Conservation (phyloP, 2,329 filamentous ascomycete genomes). For the Byssochlamys sp. region DNA sequence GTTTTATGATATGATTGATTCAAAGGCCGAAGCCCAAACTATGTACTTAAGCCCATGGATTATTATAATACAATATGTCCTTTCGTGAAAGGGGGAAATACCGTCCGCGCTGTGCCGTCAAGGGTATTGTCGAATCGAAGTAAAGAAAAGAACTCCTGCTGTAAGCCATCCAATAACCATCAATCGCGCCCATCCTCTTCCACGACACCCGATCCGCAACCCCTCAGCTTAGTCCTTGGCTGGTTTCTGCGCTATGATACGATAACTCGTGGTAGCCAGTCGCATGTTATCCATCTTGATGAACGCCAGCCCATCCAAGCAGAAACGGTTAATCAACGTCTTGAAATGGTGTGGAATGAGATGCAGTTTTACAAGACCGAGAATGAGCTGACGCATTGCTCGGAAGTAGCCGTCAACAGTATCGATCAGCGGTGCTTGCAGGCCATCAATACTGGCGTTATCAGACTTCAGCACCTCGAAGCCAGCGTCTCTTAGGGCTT, state of each 20-base stretch:
- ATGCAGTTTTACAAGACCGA: constrained; percentile 40
- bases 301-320: constrained; percentile 46
- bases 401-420: constrained; percentile 48
- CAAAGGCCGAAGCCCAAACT: not conserved
- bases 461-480: constrained; percentile 42
- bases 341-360: constrained; percentile 45
- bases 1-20: not conserved
- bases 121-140: not conserved
- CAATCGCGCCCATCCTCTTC: not conserved
- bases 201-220: not conserved
- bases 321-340: constrained; percentile 44
- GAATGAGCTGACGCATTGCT: constrained; percentile 40
- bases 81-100: not conserved
- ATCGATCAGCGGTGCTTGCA: constrained; percentile 46
- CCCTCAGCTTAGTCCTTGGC: not conserved
- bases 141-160: not conserved
- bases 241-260: constrained; percentile 44
- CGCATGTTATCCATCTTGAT: constrained; percentile 49
- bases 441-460: constrained; percentile 43
- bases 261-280: constrained; percentile 44
- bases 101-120: not conserved
- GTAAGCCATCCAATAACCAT: not conserved
- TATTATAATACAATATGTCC: not conserved
- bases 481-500: constrained; percentile 38
- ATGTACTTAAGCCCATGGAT: not conserved